Base-by-base conservation (phyloP, 116 monocot genomes). In the Papilionanthe hybrid region DNA sequence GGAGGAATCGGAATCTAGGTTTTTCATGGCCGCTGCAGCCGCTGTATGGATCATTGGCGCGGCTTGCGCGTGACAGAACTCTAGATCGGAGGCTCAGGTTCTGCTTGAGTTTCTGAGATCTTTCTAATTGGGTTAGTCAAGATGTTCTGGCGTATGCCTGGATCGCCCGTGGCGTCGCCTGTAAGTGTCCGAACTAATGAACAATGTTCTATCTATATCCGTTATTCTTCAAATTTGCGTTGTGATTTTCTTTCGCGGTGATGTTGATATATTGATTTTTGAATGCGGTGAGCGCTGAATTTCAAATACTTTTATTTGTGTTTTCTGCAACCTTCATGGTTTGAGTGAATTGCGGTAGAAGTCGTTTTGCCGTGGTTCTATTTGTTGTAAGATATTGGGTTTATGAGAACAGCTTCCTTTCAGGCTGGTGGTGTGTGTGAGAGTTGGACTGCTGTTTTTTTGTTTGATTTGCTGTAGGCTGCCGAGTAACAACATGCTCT, bases 81-180 rank as follows among this genome's bases (percentile, higher is more conserved):
- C 7, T 22, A 58, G 58, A 58, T 58, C 22, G 22, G 58, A 58
- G 58, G 18, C 7, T 63, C 23, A 56, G 56, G 15, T 15, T 1
- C 56, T 3, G 56, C 4, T 5, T 25, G 63, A 63, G n/a, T 8
- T 22, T 63, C 23, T 25, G 63, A 7, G 63, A 63, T 63, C 63
- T 25, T 63, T 63, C 23, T 23, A 63, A 23, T 63, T 22, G 63
- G 63, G 23, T 63, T 22, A 22, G 23, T 63, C 63, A 63, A 63
- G 23, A 63, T 63, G 63, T 63, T 63, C 63, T 63, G 63, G 63
- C 63, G 63, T 63, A 63, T 63, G 63, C 6, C 63, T 63, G 63
- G 63, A 23, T 5, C 63, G n/a, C 63, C 63, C 5, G 22, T 25
- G 63, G 25, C 63, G 6, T 63, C 63, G 63, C 63, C 63, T 63